Evolutionary conservation across 768 basidiomycete species (phyloP).

Genomic region (Nevesoporus exiguus): DNA sequence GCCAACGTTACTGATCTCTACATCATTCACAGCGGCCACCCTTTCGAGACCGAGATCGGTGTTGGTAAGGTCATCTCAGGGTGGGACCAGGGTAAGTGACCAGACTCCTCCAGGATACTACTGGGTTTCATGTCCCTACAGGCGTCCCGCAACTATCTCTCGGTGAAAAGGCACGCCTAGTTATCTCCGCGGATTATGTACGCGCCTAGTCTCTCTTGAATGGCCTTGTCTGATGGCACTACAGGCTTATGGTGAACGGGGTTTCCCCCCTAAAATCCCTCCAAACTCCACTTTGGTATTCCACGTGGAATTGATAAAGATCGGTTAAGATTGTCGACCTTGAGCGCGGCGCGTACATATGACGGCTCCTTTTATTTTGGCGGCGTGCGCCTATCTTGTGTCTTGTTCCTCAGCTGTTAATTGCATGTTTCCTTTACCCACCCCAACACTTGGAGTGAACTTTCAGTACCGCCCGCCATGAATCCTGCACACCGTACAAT

Average conservation of each 20-base stretch:
- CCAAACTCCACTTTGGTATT: slow-evolving; percentile 71
- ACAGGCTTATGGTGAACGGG: slow-evolving; percentile 70
- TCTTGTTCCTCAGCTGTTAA: slow-evolving; percentile 24
- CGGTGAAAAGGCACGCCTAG: slow-evolving; percentile 69
- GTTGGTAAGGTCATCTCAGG: slow-evolving; percentile 82
- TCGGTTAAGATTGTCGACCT: slow-evolving; percentile 46
- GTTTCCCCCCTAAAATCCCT: slow-evolving; percentile 79
- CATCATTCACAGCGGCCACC: slow-evolving; percentile 40
- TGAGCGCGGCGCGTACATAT: slow-evolving; percentile 24
- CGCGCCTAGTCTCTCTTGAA: slow-evolving; percentile 29
- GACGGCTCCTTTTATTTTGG: slow-evolving; percentile 12
- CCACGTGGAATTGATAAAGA: slow-evolving; percentile 79
- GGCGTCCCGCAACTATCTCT: slow-evolving; percentile 75
- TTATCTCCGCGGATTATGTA: slow-evolving; percentile 74
- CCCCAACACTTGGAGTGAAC: slow-evolving; percentile 1
- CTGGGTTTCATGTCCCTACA: slow-evolving; percentile 25
- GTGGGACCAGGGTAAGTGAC: slow-evolving; percentile 78
- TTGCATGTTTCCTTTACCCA: slow-evolving; percentile 15
- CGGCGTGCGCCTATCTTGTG: slow-evolving; percentile 21
- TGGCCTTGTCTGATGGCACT: slow-evolving; percentile 1
- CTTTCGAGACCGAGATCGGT: slow-evolving; percentile 74
- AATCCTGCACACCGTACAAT: not conserved
- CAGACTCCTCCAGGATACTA: not conserved
- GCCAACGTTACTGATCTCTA: slow-evolving; percentile 1
- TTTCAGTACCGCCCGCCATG: not conserved